phyloP scores from a whole-genome alignment of 1,284 basidiomycete species.

The Ceratobasidium sp. region DNA sequence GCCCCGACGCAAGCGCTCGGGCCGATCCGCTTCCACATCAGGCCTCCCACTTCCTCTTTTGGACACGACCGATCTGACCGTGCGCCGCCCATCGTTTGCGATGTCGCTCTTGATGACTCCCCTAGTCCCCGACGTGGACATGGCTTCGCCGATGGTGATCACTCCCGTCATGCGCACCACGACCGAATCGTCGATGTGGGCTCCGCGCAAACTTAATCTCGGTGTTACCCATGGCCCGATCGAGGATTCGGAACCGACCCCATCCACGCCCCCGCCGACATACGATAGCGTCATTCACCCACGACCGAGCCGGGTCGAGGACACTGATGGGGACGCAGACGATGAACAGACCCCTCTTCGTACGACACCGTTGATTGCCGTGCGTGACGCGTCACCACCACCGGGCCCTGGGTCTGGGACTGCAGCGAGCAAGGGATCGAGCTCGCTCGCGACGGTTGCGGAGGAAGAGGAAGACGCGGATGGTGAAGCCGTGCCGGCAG shows the following conservation, averaged over 20 bases:
- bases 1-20: slow-evolving; percentile 28
- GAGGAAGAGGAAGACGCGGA: slow-evolving; percentile 26
- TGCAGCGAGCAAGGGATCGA: slow-evolving; percentile 13
- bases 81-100: slow-evolving; percentile 14
- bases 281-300: slow-evolving; percentile 29
- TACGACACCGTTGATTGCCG: background rate
- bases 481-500: background rate
- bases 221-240: slow-evolving; percentile 24
- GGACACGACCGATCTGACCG: slow-evolving; percentile 27
- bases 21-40: slow-evolving; percentile 27
- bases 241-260: background rate
- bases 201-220: slow-evolving; percentile 12
- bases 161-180: slow-evolving; percentile 36
- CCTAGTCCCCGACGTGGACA: slow-evolving; percentile 26
- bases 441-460: slow-evolving; percentile 20
- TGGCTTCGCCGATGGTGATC: slow-evolving; percentile 23
- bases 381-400: slow-evolving; percentile 20
- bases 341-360: slow-evolving; percentile 27
- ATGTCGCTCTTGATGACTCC: slow-evolving; percentile 30
- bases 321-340: slow-evolving; percentile 29
- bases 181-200: slow-evolving; percentile 40
- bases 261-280: slow-evolving; percentile 4
- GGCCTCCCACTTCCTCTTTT: slow-evolving; percentile 17
- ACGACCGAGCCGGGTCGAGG: background rate
- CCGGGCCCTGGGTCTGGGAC: slow-evolving; percentile 13